Base-by-base conservation (phyloP, 345 rosid genomes). In the Eucalyptus victrix region DNA sequence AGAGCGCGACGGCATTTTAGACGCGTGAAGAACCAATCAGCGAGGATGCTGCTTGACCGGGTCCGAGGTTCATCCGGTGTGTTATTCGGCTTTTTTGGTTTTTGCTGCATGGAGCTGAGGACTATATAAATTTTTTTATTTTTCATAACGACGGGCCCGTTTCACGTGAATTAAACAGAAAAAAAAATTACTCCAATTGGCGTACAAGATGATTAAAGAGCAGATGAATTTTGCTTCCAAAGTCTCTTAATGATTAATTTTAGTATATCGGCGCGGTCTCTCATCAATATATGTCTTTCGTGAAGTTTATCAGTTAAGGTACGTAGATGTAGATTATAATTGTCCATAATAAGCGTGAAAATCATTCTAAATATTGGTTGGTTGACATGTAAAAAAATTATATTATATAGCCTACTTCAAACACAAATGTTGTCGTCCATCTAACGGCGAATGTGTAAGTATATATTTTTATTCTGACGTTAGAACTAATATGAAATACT, bases 271-370 rank as follows among this genome's bases (percentile, higher is more conserved):
- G 37, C 9, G 17, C 34, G 1, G 34, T 15, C 72, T 30, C 19
- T 65, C 18, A 4, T n/a, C 2, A n/a, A 2, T 6, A 2, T 65
- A n/a, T 30, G 72, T 30, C 32, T 65, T 30, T 65, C n/a, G 18
- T 30, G 72, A 65, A 30, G 19, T 65, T 65, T 14, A 65, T 65
- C 1, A n/a, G 37, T 0, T 65, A n/a, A 65, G 0, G 0, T 30
- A 65, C 10, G 2, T 65, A 30, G 0, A n/a, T 65, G 37, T n/a
- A 65, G 3, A 14, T 65, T 65, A 30, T 65, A 65, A 30, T 7
- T n/a, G 76, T 65, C 76, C 37, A 65, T 65, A 15, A 65, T n/a
- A 4, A 30, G 18, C 10, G 3, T 2, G 76, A 65, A 65, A 16
- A 67, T 32, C 76, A 67, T 4, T 16, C 12, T 67, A 4, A 8